Conservation (phyloP, 257 asterid genomes). For the Catharanthus roseus region DNA sequence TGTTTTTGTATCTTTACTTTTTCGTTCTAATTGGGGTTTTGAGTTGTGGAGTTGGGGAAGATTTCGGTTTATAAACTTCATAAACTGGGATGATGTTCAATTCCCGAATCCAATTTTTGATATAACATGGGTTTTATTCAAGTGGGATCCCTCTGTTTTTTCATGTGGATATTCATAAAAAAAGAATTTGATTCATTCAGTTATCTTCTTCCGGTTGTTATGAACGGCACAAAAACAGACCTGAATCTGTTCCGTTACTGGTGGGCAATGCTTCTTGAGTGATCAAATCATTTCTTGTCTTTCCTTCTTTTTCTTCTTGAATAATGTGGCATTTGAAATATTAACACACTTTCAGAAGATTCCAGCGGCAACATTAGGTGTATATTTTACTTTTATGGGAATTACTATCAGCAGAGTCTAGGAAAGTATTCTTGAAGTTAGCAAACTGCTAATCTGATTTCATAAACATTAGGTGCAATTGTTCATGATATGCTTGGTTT, state of each 20-base stretch:
- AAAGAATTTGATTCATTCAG: neutral
- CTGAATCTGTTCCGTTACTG: neutral
- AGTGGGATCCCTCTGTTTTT: neutral
- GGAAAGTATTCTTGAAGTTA: neutral
- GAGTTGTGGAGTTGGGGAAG: neutral
- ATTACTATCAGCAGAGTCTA: neutral
- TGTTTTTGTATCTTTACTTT: too few relatives aligned
- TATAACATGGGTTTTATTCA: neutral
- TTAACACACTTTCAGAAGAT: neutral
- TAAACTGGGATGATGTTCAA: neutral
- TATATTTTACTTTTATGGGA: neutral
- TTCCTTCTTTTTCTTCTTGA: too few relatives aligned
- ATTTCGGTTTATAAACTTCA: neutral
- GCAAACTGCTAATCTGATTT: neutral
- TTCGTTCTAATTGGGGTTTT: neutral
- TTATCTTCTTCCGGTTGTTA: too few relatives aligned
- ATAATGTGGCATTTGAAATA: neutral
- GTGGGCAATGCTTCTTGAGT: neutral
- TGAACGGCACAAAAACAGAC: too few relatives aligned
- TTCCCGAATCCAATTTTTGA: constrained; percentile 1
- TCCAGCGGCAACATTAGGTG: neutral
- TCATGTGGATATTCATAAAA: neutral
- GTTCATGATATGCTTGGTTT: neutral
- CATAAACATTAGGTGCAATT: neutral
- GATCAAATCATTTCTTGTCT: neutral